Evolutionary conservation across 805 yeast genomes (phyloP), one percentile per base, ranked within the genome.

Genomic region (Wickerhamomyces canadensis): DNA sequence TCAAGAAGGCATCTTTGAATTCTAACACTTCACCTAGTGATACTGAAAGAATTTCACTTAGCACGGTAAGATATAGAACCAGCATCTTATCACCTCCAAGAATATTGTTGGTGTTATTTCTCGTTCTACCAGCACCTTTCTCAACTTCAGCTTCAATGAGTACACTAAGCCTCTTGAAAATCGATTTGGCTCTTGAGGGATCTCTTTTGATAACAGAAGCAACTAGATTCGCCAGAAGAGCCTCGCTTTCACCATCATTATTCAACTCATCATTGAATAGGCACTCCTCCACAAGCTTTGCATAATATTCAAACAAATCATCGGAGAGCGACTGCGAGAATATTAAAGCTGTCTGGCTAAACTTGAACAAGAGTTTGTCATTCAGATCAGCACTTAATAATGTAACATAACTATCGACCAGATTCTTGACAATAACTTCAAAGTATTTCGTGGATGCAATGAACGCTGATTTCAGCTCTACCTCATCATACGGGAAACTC

Each of bases 31-130:
- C 54, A 0, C 57, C 60, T n/a, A 79, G 79, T 1, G 91, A 80
- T 39, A 82, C 82, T 18, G 87, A 77, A 27, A 84, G 57, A 19
- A 80, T 66, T 54, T 86, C 89, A 52, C 80, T 78, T 30, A 89
- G 58, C 3, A 87, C 73, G 4, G 80, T 71, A 23, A 85, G 55
- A 51, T 80, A 75, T 76, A 95, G 77, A 22, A 77, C 76, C 8
- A 93, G 61, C 15, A 80, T 74, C 22, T 80, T 81, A 58, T 93
- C 98, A 29, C 88, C 70, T n/a, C 84, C 84, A 19, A 78, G 67
- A 19, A 83, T 67, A 22, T 83, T 89, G 6, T 72, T 64, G 0
- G 81, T 76, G 5, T 68, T 76, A 29, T 58, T 71, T 55, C 96
- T 72, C 0, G 79, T 64, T 1, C 73, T 60, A 4, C 97, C 98